phyloP scores from a whole-genome alignment of 805 yeast species.

The Debaryomyces tyrocola region DNA sequence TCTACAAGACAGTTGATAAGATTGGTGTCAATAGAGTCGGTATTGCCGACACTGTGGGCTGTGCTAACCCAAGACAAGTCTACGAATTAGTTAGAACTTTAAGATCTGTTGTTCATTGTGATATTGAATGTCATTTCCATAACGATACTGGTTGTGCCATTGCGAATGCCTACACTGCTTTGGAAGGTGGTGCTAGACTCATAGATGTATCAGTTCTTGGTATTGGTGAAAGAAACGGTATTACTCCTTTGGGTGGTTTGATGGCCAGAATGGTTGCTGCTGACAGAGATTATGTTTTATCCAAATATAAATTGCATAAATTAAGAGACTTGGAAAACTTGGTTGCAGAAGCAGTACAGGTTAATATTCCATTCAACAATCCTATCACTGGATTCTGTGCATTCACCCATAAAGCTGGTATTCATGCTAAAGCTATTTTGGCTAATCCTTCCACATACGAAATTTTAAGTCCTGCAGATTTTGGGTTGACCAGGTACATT shows the following conservation, averaged over 20 bases:
- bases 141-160: conserved; percentile 99
- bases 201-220: conserved; percentile 96
- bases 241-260: conserved; percentile 94
- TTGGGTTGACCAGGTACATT: conserved; percentile 93
- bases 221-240: conserved; percentile 98
- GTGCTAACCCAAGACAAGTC: conserved; percentile 99
- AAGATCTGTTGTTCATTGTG: conserved; percentile 91
- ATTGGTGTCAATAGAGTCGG: conserved; percentile 99
- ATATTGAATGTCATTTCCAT: conserved; percentile 98
- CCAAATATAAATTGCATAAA: conserved; percentile 94
- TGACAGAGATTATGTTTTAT: conserved; percentile 90
- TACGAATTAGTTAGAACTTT: conserved; percentile 94
- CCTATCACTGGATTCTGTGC: conserved; percentile 99
- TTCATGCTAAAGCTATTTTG: conserved; percentile 96
- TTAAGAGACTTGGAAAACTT: conserved; percentile 92
- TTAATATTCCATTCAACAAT: conserved; percentile 95
- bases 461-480: conserved; percentile 90
- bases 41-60: conserved; percentile 98
- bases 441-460: conserved; percentile 99
- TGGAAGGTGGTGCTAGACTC: conserved; percentile 95
- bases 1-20: conserved; percentile 93
- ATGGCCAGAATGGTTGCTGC: conserved; percentile 99
- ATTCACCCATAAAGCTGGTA: conserved; percentile 98
- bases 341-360: conserved; percentile 97
- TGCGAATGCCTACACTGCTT: conserved; percentile 96